These are phyloP conservation scores for Dothideomycetes sp. DNA, from an alignment of 2,329 filamentous ascomycete genomes.

Conservation along the genomic window DNA sequence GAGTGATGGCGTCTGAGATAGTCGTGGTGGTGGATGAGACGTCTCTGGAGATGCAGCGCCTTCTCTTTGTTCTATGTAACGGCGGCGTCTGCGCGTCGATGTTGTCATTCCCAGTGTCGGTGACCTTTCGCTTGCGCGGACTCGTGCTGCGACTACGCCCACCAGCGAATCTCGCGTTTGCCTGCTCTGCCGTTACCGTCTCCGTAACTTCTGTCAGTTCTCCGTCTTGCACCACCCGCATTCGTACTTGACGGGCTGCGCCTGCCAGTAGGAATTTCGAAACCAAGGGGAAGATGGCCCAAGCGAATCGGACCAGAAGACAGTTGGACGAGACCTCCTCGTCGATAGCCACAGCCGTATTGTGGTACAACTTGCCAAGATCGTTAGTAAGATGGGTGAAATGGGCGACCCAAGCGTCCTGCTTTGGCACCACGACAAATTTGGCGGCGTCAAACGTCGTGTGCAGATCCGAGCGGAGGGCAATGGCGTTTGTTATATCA, in stretches of 20 bases:
- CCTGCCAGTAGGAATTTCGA: slow-evolving; percentile 10
- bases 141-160: not conserved
- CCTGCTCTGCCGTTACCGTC: not conserved
- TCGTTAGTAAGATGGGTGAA: slow-evolving; percentile 11
- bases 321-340: slow-evolving; percentile 3
- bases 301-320: slow-evolving; percentile 13
- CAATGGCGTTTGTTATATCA: slow-evolving; percentile 13
- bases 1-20: not conserved
- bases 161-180: not conserved
- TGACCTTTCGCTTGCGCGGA: not conserved
- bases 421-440: slow-evolving; percentile 13
- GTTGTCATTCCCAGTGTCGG: not conserved
- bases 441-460: slow-evolving; percentile 12
- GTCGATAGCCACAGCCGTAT: slow-evolving; percentile 1
- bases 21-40: not conserved
- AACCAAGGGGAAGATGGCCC: slow-evolving; percentile 13
- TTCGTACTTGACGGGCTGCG: not conserved
- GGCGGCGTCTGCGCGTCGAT: not conserved
- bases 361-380: slow-evolving; percentile 11
- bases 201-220: slow-evolving; percentile 1
- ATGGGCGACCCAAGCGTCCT: slow-evolving; percentile 10
- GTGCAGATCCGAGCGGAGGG: slow-evolving; percentile 15
- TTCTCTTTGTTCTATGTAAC: not conserved
- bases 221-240: not conserved
- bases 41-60: not conserved